Evolutionary conservation across 1,284 basidiomycete species (phyloP).

Genomic region (Malassezia furfur): DNA sequence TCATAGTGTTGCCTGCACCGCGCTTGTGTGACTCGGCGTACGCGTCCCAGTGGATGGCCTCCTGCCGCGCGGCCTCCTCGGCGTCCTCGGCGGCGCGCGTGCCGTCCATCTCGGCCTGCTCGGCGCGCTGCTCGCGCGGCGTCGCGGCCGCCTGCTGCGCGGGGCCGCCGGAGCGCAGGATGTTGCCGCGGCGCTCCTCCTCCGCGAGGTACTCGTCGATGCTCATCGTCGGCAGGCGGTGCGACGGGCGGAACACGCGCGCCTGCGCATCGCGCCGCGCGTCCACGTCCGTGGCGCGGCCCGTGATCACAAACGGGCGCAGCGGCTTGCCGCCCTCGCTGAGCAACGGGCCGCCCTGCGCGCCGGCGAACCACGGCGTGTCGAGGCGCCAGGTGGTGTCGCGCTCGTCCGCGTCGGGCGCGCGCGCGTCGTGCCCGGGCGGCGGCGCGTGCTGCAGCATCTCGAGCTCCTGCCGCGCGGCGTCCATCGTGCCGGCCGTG

Average conservation of each 20-base stretch:
- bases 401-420: not conserved
- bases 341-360: slow-evolving; percentile 26
- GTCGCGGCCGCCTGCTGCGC: slow-evolving; percentile 56
- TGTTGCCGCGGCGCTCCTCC: slow-evolving; percentile 71
- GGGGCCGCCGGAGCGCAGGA: slow-evolving; percentile 65
- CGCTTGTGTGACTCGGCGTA: slow-evolving; percentile 47
- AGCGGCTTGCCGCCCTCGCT: slow-evolving; percentile 33
- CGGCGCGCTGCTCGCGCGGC: slow-evolving; percentile 44
- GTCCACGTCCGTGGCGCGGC: not conserved
- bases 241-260: slow-evolving; percentile 75
- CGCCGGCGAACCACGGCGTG: slow-evolving; percentile 10
- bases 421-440: slow-evolving; percentile 1
- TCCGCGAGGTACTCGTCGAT: slow-evolving; percentile 89
- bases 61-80: slow-evolving; percentile 52
- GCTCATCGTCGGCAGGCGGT: slow-evolving; percentile 86
- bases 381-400: slow-evolving; percentile 39
- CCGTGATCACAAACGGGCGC: slow-evolving; percentile 40
- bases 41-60: slow-evolving; percentile 34
- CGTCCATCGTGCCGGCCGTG: slow-evolving; percentile 18
- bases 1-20: slow-evolving; percentile 89
- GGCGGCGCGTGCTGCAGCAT: slow-evolving; percentile 33
- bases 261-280: slow-evolving; percentile 50
- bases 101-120: slow-evolving; percentile 63
- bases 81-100: slow-evolving; percentile 62
- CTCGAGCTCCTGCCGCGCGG: slow-evolving; percentile 29